phyloP scores from a whole-genome alignment of 2,329 filamentous ascomycete species.

The Fusarium tuaranense region DNA sequence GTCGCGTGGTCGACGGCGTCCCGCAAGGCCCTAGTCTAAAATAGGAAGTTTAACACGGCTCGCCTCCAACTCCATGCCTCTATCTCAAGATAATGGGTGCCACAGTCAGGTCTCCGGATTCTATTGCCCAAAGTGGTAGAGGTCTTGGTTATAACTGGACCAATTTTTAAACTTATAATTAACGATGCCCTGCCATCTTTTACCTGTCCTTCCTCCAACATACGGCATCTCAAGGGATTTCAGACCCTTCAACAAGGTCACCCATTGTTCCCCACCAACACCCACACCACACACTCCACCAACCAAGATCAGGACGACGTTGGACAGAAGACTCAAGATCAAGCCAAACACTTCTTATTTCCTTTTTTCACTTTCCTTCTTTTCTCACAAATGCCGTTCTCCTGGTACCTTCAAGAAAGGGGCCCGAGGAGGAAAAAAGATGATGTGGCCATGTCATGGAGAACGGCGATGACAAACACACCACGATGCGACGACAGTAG shows the following conservation, averaged over 20 bases:
- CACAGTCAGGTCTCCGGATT: neutral
- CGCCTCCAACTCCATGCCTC: neutral
- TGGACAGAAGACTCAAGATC: neutral
- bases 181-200: neutral
- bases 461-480: neutral
- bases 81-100: neutral
- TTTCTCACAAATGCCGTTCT: neutral
- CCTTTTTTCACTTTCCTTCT: no score
- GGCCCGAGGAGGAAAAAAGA: no score
- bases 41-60: neutral
- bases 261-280: neutral
- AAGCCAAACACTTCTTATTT: neutral
- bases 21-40: neutral
- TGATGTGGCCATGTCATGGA: neutral
- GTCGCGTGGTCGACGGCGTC: neutral
- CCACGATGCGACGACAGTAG: neutral
- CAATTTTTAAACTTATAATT: neutral
- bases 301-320: neutral
- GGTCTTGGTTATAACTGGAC: neutral
- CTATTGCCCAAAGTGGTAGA: neutral
- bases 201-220: neutral
- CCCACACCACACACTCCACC: neutral
- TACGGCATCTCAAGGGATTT: neutral
- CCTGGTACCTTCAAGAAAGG: no score
- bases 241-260: neutral